These are phyloP conservation scores for Flueggea neowawraea DNA, from an alignment of 441 rosid species.

Conservation along the genomic window DNA sequence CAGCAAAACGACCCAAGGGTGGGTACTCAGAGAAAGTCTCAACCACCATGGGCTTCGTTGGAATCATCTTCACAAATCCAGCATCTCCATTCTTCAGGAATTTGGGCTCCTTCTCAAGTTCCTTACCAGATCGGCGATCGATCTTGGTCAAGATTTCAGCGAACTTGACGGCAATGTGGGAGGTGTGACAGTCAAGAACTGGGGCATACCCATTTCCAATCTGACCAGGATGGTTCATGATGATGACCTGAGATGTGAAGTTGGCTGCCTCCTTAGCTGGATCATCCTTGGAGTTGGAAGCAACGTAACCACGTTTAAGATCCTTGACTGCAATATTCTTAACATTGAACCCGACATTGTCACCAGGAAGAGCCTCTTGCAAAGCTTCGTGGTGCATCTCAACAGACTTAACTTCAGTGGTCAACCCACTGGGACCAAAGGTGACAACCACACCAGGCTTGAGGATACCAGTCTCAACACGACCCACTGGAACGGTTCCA, in stretches of 20 bases:
- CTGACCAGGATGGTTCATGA: constrained; percentile 54
- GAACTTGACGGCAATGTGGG: constrained; percentile 33
- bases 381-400: constrained; percentile 47
- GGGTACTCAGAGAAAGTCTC: constrained; percentile 49
- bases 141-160: constrained; percentile 27
- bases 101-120: constrained; percentile 32
- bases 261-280: constrained; percentile 35
- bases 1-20: constrained; percentile 44
- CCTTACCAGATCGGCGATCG: constrained; percentile 35
- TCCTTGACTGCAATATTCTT: constrained; percentile 38
- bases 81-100: constrained; percentile 61
- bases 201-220: constrained; percentile 34
- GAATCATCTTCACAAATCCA: constrained; percentile 60
- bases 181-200: constrained; percentile 32
- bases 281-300: constrained; percentile 34
- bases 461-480: constrained; percentile 30
- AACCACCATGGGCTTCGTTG: constrained; percentile 61
- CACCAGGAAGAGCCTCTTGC: constrained; percentile 40
- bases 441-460: constrained; percentile 37
- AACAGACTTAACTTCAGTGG: constrained; percentile 47
- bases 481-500: constrained; percentile 41
- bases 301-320: constrained; percentile 37
- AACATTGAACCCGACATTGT: constrained; percentile 27
- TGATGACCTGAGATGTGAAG: constrained; percentile 48
- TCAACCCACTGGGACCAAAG: constrained; percentile 37